A percentile compares a stretch with the other conserved stretches of the same genome.
These are phyloP conservation scores for Melastoma malabathricum DNA, from an alignment of 345 rosid genomes.

Conservation along the genomic window DNA sequence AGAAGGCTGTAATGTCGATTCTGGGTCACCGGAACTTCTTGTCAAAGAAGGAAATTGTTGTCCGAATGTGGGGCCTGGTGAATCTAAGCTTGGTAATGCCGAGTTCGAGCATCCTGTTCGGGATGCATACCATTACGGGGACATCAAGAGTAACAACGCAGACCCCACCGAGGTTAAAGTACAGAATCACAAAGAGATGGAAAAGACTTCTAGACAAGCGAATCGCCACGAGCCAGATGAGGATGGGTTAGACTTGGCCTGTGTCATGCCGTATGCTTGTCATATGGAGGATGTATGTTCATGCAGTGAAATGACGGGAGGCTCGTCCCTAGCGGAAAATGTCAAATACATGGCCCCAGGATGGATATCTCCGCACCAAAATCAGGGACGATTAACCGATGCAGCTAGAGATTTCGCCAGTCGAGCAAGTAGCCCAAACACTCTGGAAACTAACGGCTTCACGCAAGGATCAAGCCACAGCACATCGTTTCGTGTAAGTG, in stretches of 20 bases:
- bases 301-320: conserved; percentile 20
- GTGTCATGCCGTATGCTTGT: conserved; percentile 13
- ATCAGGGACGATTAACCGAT: conserved; percentile 18
- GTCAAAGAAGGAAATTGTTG: conserved; percentile 15
- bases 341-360: conserved; percentile 12
- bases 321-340: conserved; percentile 21
- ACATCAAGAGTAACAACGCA: background rate
- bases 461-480: conserved; percentile 23
- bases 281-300: conserved; percentile 39
- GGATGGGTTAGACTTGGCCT: conserved; percentile 21
- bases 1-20: conserved; percentile 18
- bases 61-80: conserved; percentile 11
- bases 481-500: conserved; percentile 30
- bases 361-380: conserved; percentile 14
- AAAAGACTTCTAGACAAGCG: conserved; percentile 15
- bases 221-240: conserved; percentile 14
- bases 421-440: conserved; percentile 36
- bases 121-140: conserved; percentile 4
- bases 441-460: conserved; percentile 32
- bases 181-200: conserved; percentile 14
- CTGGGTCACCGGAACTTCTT: conserved; percentile 16
- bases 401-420: conserved; percentile 43
- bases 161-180: conserved; percentile 12
- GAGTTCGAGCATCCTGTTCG: conserved; percentile 11
- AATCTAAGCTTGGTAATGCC: conserved; percentile 13